phyloP scores from a whole-genome alignment of 1,284 basidiomycete genomes.

The Malassezia nana region DNA sequence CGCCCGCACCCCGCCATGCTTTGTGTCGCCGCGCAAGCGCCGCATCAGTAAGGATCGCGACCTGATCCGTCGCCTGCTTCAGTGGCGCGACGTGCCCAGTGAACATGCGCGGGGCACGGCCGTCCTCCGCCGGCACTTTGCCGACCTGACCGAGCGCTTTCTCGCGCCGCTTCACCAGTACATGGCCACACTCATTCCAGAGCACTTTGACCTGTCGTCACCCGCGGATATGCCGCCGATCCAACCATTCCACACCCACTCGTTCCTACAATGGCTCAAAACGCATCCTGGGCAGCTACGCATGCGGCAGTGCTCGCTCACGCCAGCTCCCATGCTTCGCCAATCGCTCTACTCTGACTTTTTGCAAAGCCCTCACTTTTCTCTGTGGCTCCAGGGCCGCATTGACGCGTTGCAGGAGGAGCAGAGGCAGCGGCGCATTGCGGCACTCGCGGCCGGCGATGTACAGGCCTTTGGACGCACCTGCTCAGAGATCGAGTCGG shows the following conservation, averaged over 20 bases:
- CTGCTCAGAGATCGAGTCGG: slow-evolving; percentile 33
- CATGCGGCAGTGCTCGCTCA: slow-evolving; percentile 40
- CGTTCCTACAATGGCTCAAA: slow-evolving; percentile 74
- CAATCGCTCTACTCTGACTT: slow-evolving; percentile 40
- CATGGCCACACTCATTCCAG: slow-evolving; percentile 58
- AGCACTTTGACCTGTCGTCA: slow-evolving; percentile 26
- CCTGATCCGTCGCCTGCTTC: slow-evolving; percentile 58
- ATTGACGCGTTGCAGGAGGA: slow-evolving; percentile 37
- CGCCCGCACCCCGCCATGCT: slow-evolving; percentile 24
- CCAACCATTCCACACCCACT: slow-evolving; percentile 64
- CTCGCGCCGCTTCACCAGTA: slow-evolving; percentile 88
- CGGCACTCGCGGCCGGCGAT: slow-evolving; percentile 31
- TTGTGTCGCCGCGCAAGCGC: slow-evolving; percentile 65
- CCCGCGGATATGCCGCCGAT: slow-evolving; percentile 31
- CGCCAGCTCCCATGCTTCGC: slow-evolving; percentile 29
- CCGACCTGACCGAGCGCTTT: slow-evolving; percentile 72
- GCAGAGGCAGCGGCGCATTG: slow-evolving; percentile 31
- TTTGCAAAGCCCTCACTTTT: slow-evolving; percentile 39
- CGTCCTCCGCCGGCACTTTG: slow-evolving; percentile 71
- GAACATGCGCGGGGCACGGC: slow-evolving; percentile 44
- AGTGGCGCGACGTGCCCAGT: slow-evolving; percentile 23
- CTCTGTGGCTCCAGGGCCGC: slow-evolving; percentile 35
- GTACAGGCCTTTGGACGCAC: slow-evolving; percentile 26
- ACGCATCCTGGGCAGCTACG: slow-evolving; percentile 55
- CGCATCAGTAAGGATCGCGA: slow-evolving; percentile 73